Base-by-base conservation (phyloP, 192 early-diverging fungal genomes). In the Linnemannia hyalina region DNA sequence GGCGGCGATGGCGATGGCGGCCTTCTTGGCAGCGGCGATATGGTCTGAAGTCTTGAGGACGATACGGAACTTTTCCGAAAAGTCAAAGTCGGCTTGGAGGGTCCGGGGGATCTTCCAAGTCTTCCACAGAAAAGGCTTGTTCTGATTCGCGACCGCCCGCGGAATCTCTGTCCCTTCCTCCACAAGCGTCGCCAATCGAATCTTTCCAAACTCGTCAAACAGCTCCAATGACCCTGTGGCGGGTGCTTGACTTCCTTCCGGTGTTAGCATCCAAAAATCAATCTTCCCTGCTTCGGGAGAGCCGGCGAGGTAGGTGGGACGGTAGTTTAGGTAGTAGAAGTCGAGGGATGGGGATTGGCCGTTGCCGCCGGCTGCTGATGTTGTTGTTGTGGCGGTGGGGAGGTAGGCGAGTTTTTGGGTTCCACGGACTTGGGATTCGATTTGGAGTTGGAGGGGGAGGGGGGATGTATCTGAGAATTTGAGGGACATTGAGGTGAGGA, bases 181-280 rank as follows among this genome's bases (percentile, higher is more conserved):
- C 15, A 80, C 78, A n/a, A 85, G 52, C 0, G 71, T 55, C 6
- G 83, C 83, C 44, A 80, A 46, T 9, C 55, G 69, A 47, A 85
- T 49, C 75, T 73, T 80, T 6, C 75, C 75, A 52, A 55, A 85
- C 47, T 85, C 83, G 52, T 85, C 83, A 38, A 55, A 80, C 46
- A 85, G 10, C 36, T 85, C 83, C 68, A 85, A 46, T 0, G 83
- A 85, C 2, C 57, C 78, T 0, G 83, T 74, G 38, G 68, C 63
- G 63, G 83, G 83, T 26, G 78, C 44, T 0, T n/a, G 22, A 1
- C 69, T 32, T 0, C 83, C 83, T 65, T 80, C 22, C 0, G 83
- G 74, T 38, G 68, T 80, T 78, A 85, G 35, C 83, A 80, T 85
- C 78, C 83, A 85, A 38, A 85, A 85, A 68, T 85, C 83, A 35